Evolutionary conservation across 805 yeast species (phyloP), one percentile per base, ranked within the genome.

Genomic region (Sugiyamaella floridensis): DNA sequence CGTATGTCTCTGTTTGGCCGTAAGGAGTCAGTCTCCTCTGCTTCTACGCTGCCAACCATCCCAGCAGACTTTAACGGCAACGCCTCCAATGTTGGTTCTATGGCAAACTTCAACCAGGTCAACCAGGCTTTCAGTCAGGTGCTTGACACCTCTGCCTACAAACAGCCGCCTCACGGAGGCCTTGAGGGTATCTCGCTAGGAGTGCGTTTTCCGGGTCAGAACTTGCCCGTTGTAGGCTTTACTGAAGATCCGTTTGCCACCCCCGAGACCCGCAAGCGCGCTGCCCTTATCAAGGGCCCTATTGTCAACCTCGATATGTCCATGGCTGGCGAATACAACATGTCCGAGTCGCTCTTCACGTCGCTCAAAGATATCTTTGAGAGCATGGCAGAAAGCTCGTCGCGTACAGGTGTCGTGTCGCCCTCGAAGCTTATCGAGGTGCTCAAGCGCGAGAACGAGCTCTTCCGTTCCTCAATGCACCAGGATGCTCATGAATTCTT

Each of bases 401-500:
- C 85, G 4, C 73, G 77, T 18, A 81, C 79, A 1, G 98, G 98
- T 4, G 87, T 93, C 1, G 90, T 89, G 0, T 86, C 96, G 1
- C 97, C 98, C 0, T 72, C 75, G 28, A 77, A 79, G 59, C 77
- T 93, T 47, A 79, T 93, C 44, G 84, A 81, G 45, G 83, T 84
- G 50, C 72, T 92, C 51, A 92, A 89, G 66, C 78, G 78, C 52
- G 90, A 87, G 58, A 93, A 92, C 65, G 86, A 83, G 60, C 72
- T 92, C 61, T 93, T 93, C 67, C 75, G 96, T 56, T 84, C 89
- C 53, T 82, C 86, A 43, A 90, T 89, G 96, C 99, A 93, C 67
- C 99, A 93, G 66, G 99, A 93, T 73, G 97, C 98, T 4, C 99
- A 93, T 69, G 99, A 93, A 70, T 93, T 93, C 68, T 76, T 90